Conservation (phyloP, 768 basidiomycete genomes). For the Crassisporium funariophilum region DNA sequence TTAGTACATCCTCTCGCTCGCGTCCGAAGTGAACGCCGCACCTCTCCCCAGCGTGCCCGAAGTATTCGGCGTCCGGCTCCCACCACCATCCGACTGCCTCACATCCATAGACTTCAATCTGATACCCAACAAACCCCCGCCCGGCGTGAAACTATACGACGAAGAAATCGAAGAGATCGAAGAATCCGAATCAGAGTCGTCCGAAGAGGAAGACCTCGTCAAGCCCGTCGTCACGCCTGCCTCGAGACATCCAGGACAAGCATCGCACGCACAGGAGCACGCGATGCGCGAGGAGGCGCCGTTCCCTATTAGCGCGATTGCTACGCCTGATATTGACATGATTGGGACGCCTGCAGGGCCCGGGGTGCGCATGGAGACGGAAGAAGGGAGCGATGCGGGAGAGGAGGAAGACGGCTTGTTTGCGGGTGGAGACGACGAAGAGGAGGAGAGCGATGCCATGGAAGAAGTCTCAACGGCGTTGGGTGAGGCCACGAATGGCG, state of each 20-base stretch:
- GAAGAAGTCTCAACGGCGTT: constrained; percentile 67
- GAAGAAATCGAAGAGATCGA: constrained; percentile 84
- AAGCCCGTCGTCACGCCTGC: constrained; percentile 49
- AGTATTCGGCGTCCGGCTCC: constrained; percentile 85
- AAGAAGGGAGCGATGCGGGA: constrained; percentile 70
- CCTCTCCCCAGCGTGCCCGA: constrained; percentile 86
- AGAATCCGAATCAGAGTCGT: constrained; percentile 69
- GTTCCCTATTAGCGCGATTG: constrained; percentile 61
- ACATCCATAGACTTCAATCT: constrained; percentile 86
- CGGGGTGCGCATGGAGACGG: constrained; percentile 35
- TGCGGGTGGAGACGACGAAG: constrained; percentile 73
- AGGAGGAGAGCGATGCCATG: constrained; percentile 82
- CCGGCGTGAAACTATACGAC: constrained; percentile 72
- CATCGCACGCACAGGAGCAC: constrained; percentile 35
- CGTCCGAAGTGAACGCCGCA: constrained; percentile 78
- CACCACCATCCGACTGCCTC: constrained; percentile 67
- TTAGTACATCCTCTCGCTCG: constrained; percentile 78
- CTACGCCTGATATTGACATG: constrained; percentile 74
- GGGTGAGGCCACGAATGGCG: constrained; percentile 55
- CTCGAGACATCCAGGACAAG: constrained; percentile 11
- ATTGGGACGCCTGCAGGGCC: constrained; percentile 43
- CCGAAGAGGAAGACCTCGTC: constrained; percentile 71
- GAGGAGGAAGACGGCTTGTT: constrained; percentile 82
- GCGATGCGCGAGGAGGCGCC: constrained; percentile 48
- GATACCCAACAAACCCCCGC: constrained; percentile 82